Evolutionary conservation across 805 yeast genomes (phyloP), one percentile per base, ranked within the genome.

Genomic region (Ogataea degrootiae): DNA sequence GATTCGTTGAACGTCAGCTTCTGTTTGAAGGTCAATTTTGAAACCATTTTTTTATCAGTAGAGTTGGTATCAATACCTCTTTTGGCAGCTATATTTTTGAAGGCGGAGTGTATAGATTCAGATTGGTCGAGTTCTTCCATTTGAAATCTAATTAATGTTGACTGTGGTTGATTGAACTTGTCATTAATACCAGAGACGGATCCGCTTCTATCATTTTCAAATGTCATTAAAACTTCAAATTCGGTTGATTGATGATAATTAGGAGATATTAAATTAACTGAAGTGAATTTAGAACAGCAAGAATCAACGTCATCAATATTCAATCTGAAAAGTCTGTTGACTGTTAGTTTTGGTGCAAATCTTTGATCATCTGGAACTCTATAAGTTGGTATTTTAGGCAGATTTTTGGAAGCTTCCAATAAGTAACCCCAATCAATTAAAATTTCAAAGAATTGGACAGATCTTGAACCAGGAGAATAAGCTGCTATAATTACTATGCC

Each of bases 371-470:
- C 70, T 1, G 82, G 81, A 0, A 81, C 77, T 49, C 72, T 73
- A 54, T 66, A 77, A 50, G 73, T 73, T 8, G 81, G 81, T 44
- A 70, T 74, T 14, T 68, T 65, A 42, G 70, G 67, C 46, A 76
- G 73, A 34, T 70, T 68, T 41, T 67, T 68, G 7, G 82, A 78
- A 4, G 82, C 71, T 37, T 69, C 73, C 1, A 65, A 62, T 31
- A 79, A 60, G 48, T 67, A 75, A 1, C 82, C 83, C 87, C 87
- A 83, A 49, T 80, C 74, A 11, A 82, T 66, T 0, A 54, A 42
- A 4, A 81, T 58, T 22, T 62, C 56, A 56, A 70, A 81, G 1
- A 79, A 64, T 39, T 66, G 62, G 21, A 83, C 59, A 15, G 59
- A 58, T 14, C 65, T 54, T 1, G 73, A 63, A 1, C 60, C 42